Conservation (phyloP, 2,329 filamentous ascomycete genomes). For the Helicocarpus griseus region DNA sequence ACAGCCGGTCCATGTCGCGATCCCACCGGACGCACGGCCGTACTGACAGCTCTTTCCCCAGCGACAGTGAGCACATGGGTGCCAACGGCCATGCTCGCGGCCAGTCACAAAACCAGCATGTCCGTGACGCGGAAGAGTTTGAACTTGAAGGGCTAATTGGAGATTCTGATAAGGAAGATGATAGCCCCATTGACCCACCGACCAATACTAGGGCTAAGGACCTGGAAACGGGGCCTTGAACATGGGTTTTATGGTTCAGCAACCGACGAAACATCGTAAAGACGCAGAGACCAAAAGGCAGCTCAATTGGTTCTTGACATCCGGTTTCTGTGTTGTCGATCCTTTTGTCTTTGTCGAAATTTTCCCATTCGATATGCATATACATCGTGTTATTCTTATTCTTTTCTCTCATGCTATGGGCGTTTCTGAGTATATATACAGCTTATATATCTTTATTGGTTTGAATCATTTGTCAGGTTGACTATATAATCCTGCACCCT, state of each 20-base stretch:
- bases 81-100: constrained; percentile 37
- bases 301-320: no score
- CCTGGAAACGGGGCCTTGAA: neutral
- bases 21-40: constrained; percentile 4
- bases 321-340: neutral
- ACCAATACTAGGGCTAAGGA: neutral
- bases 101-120: constrained; percentile 37
- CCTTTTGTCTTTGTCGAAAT: no score
- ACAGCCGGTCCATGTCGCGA: constrained; percentile 4
- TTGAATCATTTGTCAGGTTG: no score
- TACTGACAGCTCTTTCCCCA: constrained; percentile 2
- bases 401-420: neutral
- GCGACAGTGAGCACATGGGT: constrained; percentile 16
- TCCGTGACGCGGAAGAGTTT: constrained; percentile 82
- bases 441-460: neutral
- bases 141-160: constrained; percentile 74
- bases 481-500: no score
- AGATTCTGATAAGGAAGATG: constrained; percentile 23
- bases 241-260: neutral
- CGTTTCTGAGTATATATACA: neutral
- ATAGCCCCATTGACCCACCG: constrained; percentile 8
- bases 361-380: neutral
- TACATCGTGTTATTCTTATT: neutral
- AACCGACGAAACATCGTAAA: neutral
- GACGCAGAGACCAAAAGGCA: no score